Percentiles rank a stretch among this genome's conserved stretches.
phyloP scores from a whole-genome alignment of 2,329 filamentous ascomycete species.

The Leptographium procerum region DNA sequence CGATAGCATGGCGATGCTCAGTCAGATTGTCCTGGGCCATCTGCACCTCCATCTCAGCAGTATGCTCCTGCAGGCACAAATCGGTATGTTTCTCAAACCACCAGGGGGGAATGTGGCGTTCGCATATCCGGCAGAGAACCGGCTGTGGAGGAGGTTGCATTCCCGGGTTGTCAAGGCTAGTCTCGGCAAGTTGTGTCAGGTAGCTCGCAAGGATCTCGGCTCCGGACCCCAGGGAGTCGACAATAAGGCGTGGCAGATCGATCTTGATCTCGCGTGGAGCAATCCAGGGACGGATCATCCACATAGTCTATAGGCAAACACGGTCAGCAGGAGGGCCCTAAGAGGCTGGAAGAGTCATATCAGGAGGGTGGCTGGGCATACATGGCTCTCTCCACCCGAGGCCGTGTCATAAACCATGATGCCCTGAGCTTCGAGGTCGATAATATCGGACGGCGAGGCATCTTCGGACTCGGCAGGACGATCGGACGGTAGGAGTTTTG shows the following conservation, averaged over 20 bases:
- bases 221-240: constrained; percentile 87
- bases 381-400: constrained; percentile 80
- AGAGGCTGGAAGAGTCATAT: not conserved
- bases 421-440: constrained; percentile 88
- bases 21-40: constrained; percentile 85
- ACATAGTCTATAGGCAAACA: constrained; percentile 65
- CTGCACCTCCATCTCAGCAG: constrained; percentile 95
- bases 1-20: constrained; percentile 88
- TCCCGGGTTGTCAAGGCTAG: constrained; percentile 61
- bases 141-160: constrained; percentile 71
- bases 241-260: constrained; percentile 77
- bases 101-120: constrained; percentile 94
- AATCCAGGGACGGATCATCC: constrained; percentile 94
- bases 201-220: constrained; percentile 92
- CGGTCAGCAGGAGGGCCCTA: not conserved
- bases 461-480: constrained; percentile 25
- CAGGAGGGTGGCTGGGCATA: constrained; percentile 33
- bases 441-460: constrained; percentile 33
- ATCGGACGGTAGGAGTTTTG: constrained; percentile 45
- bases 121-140: constrained; percentile 91
- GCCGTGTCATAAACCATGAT: constrained; percentile 95
- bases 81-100: constrained; percentile 99
- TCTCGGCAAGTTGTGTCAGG: constrained; percentile 78
- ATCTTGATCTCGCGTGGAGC: constrained; percentile 88
- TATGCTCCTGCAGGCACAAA: constrained; percentile 87